Conservation (phyloP, 495 filamentous ascomycete genomes). For the Cladorrhinum samala region DNA sequence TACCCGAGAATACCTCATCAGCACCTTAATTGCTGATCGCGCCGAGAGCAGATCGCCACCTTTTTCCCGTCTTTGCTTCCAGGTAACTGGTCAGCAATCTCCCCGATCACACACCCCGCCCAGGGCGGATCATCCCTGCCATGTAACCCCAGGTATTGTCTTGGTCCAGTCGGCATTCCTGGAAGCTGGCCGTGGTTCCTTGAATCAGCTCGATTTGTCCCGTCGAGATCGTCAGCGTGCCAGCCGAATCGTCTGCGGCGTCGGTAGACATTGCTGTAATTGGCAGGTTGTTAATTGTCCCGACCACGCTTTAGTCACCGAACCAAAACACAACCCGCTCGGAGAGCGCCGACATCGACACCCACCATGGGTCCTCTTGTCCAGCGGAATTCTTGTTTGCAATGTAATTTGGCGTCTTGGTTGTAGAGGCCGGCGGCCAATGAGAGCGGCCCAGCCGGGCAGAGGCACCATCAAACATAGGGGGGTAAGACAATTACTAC, state of each 20-base stretch:
- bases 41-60: no score
- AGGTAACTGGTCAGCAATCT: not conserved
- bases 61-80: no score
- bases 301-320: not conserved
- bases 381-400: no score
- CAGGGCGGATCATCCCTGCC: not conserved
- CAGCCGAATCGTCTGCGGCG: not conserved
- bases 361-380: no score
- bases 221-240: slow-evolving; percentile 6
- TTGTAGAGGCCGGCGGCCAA: no score
- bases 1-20: no score
- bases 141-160: not conserved
- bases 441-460: no score
- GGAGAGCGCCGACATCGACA: slow-evolving; percentile 4
- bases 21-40: no score
- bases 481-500: no score
- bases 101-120: not conserved
- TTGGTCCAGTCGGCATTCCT: not conserved
- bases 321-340: not conserved
- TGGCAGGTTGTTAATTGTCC: slow-evolving; percentile 9
- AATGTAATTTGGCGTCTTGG: no score
- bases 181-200: not conserved
- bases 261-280: slow-evolving; percentile 9
- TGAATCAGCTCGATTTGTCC: not conserved
- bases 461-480: no score